A percentile compares a stretch with the other conserved stretches of the same genome.
Conservation (phyloP, 768 basidiomycete species). For the Fistulinella prunicolor region DNA sequence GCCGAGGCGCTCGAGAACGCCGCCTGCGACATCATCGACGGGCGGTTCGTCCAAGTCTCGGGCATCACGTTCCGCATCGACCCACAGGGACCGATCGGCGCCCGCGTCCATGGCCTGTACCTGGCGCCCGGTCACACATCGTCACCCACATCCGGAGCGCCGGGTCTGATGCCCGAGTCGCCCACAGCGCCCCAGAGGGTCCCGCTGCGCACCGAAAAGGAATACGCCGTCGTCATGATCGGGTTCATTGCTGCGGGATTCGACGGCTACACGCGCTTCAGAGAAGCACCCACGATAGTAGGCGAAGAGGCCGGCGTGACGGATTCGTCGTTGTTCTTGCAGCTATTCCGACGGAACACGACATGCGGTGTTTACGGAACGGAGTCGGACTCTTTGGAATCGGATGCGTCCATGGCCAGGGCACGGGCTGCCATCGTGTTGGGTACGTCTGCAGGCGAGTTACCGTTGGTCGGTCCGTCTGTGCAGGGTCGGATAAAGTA, state of each 20-base stretch:
- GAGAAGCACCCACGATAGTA: neutral
- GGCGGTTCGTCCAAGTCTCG: constrained; percentile 4
- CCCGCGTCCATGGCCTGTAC: constrained; percentile 1
- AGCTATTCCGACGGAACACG: constrained; percentile 6
- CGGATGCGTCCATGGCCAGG: constrained; percentile 3
- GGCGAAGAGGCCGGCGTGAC: constrained; percentile 4
- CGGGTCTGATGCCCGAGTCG: too few relatives aligned
- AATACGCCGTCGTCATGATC: constrained; percentile 5
- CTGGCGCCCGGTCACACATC: constrained; percentile 1
- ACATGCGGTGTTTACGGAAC: neutral
- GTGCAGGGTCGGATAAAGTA: constrained; percentile 15
- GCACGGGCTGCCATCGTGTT: constrained; percentile 5
- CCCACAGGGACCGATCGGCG: neutral
- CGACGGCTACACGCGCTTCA: constrained; percentile 9
- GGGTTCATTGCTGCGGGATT: constrained; percentile 13
- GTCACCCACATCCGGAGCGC: too few relatives aligned
- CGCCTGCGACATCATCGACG: constrained; percentile 5
- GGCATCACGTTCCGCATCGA: constrained; percentile 3
- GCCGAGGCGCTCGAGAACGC: constrained; percentile 12
- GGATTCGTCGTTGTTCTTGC: constrained; percentile 8
- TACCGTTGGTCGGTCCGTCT: constrained; percentile 3
- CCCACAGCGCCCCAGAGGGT: neutral
- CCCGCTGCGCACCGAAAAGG: neutral
- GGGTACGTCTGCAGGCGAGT: neutral
- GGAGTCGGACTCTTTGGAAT: neutral